These are phyloP conservation scores for Podospora sp. DNA, from an alignment of 495 filamentous ascomycete genomes.

Conservation along the genomic window DNA sequence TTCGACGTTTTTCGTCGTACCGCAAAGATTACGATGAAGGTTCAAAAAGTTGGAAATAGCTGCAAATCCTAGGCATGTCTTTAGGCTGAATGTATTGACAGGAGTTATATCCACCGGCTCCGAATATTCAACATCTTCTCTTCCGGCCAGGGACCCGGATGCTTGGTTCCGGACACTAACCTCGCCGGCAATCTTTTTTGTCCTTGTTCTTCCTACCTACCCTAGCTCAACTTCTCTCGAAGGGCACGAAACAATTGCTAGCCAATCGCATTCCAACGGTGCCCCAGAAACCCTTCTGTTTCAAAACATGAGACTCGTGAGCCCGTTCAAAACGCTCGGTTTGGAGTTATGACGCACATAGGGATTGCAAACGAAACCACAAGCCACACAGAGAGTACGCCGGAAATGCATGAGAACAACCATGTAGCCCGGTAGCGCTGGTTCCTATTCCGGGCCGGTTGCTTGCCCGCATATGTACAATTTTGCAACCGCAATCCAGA, in stretches of 20 bases:
- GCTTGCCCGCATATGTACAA: background rate
- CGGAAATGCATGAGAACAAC: background rate
- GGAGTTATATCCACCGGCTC: background rate
- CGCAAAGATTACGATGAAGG: background rate
- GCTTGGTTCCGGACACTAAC: too few relatives aligned
- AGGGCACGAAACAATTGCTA: background rate
- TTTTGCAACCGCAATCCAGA: background rate
- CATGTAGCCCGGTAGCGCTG: background rate
- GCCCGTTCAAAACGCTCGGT: background rate
- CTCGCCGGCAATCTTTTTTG: too few relatives aligned
- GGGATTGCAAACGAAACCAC: background rate
- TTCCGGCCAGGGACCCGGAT: too few relatives aligned
- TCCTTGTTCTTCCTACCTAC: too few relatives aligned
- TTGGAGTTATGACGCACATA: too few relatives aligned
- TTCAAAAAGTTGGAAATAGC: background rate
- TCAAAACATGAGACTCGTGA: background rate
- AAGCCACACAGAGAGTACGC: background rate
- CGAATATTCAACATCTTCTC: background rate
- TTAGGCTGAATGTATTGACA: too few relatives aligned
- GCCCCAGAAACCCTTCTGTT: background rate
- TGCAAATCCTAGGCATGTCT: background rate
- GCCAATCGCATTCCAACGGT: background rate
- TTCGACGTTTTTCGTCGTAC: background rate
- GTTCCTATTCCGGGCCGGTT: background rate
- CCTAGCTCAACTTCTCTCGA: too few relatives aligned